Percentiles rank a stretch among this genome's conserved stretches.
Evolutionary conservation across 768 basidiomycete species (phyloP).

Genomic region (Trametes meyenii): DNA sequence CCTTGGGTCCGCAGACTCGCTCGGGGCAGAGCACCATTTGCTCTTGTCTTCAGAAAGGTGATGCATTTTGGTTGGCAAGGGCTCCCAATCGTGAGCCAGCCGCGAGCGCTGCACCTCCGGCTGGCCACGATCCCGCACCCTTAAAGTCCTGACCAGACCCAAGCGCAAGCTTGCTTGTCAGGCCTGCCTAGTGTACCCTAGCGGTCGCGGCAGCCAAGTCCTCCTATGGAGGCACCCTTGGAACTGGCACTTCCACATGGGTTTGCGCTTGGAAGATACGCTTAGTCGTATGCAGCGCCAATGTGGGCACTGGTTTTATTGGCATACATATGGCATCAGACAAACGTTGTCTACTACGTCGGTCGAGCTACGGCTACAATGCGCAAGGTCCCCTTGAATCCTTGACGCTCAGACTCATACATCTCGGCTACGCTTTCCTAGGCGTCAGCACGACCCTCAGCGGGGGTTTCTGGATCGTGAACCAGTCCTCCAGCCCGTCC

Average conservation of each 20-base stretch:
- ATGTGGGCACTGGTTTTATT: no score
- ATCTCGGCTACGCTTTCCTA: not conserved
- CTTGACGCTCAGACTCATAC: not conserved
- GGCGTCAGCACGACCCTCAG: constrained; percentile 3
- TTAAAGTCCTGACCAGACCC: not conserved
- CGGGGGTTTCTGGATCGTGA: constrained; percentile 4
- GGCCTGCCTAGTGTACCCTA: not conserved
- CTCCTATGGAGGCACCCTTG: not conserved
- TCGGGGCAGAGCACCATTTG: no score
- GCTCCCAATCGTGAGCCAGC: no score
- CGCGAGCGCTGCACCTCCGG: no score
- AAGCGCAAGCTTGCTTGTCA: not conserved
- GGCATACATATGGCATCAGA: no score
- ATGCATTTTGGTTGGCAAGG: no score
- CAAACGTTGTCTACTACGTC: not conserved
- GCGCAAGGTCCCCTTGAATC: not conserved
- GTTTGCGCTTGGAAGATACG: no score
- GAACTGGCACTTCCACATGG: no score
- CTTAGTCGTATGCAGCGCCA: no score
- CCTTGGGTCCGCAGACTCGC: no score
- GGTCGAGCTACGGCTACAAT: not conserved
- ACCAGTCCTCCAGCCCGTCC: constrained; percentile 7
- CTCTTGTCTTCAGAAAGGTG: no score
- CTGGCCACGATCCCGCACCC: not conserved
- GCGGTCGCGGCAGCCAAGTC: not conserved